These are phyloP conservation scores for Candida stauntonica DNA, from an alignment of 805 yeast genomes.

Conservation along the genomic window DNA sequence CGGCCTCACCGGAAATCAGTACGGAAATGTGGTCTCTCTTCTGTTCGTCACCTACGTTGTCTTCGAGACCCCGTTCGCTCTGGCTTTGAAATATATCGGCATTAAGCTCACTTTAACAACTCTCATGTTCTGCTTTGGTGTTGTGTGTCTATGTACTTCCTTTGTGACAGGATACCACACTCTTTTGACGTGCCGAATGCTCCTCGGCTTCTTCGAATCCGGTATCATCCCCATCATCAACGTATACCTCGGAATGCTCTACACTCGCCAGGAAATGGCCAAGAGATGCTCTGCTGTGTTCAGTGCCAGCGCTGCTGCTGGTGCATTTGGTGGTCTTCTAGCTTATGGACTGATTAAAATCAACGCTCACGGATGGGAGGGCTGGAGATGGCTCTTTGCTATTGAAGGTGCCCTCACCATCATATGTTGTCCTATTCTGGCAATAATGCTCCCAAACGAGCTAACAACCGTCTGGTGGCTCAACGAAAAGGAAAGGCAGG, in stretches of 20 bases:
- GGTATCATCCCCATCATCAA: conserved; percentile 47
- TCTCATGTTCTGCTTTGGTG: conserved; percentile 35
- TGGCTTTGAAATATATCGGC: conserved; percentile 34
- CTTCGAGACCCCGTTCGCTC: conserved; percentile 36
- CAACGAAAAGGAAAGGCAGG: conserved; percentile 35
- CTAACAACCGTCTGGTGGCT: conserved; percentile 37
- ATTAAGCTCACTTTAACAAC: conserved; percentile 32
- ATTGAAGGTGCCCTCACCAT: conserved; percentile 45
- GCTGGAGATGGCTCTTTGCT: conserved; percentile 49
- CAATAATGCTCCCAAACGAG: conserved; percentile 36
- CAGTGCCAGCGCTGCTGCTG: conserved; percentile 30
- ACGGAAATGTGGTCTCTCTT: conserved; percentile 40
- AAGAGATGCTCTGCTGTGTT: conserved; percentile 33
- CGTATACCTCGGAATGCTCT: conserved; percentile 43
- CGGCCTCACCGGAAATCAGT: conserved; percentile 35
- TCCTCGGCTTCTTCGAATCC: conserved; percentile 50
- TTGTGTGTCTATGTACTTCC: conserved; percentile 37
- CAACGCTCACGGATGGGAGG: conserved; percentile 35
- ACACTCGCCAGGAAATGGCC: conserved; percentile 45
- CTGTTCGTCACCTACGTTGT: conserved; percentile 42
- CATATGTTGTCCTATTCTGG: conserved; percentile 32
- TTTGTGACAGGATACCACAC: conserved; percentile 39
- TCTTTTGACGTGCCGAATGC: conserved; percentile 41
- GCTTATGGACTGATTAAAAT: conserved; percentile 42
- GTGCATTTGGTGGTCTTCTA: conserved; percentile 54